Evolutionary conservation across 495 filamentous ascomycete genomes (phyloP), one percentile per base, ranked within the genome.

Genomic region (Oleoguttula mirabilis): DNA sequence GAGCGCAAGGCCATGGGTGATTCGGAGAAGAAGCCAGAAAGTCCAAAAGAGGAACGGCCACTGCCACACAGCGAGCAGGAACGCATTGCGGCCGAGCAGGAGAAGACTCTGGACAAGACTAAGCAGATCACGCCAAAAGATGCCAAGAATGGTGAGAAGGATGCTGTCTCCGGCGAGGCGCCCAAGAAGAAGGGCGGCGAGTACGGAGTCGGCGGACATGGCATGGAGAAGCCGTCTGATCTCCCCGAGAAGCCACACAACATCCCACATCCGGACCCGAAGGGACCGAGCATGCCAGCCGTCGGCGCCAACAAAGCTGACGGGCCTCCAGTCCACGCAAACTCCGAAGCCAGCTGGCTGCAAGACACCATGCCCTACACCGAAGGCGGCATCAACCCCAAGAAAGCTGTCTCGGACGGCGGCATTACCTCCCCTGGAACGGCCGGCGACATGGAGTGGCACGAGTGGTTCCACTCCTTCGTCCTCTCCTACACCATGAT

Each of bases 401-500:
- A 35, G 28, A 45, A 38, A 20, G 4, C 39, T 12, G 20, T 21
- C 21, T 10, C 15, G 6, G 27, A 4, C 24, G 24, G 10, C 23
- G 8, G 11, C 23, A 17, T 62, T 60, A 39, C 40, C 46, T 39
- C 21, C 58, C 47, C 38, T 42, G 43, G 7, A 14, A 21, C 32
- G 12, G 58, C 59, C 14, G 70, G 68, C 14, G 64, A 62, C 16
- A 64, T 62, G 34, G 75, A 76, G 15, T 78, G 79, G 39, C 82
- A 84, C 41, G 81, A 79, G 51, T 83, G 87, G 0, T 69, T 94
- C 40, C 90, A 98, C 60, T 96, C 90, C 8, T 90, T 90, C 55
- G 51, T 88, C 19, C 82, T 95, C 36, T 90, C 90, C 6, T 76
- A 94, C 39, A 85, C 87, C 44, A 96, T 96, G 90, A 98, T 98